Evolutionary conservation across 2,329 filamentous ascomycete genomes (phyloP).

Genomic region (Sporothrix brunneoviolacea): DNA sequence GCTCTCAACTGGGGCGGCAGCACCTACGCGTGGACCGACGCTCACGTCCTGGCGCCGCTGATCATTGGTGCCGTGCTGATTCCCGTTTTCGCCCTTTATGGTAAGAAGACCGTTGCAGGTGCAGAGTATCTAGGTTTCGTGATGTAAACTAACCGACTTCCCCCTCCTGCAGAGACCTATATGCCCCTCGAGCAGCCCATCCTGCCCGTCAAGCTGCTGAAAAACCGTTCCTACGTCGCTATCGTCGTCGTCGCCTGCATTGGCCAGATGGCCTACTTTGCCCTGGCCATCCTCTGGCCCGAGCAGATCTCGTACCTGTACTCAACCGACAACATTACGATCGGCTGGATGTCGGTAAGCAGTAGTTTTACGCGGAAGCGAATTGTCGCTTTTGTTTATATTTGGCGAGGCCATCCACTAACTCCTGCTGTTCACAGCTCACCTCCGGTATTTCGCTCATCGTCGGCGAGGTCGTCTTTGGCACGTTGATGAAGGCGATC

Average conservation of each 20-base stretch:
- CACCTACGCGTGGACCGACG: slow-evolving; percentile 37
- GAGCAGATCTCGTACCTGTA: slow-evolving; percentile 27
- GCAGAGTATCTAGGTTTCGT: no score
- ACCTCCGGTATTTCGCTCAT: slow-evolving; percentile 5
- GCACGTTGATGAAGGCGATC: slow-evolving; percentile 4
- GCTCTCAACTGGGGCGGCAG: slow-evolving; percentile 39
- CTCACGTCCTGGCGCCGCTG: slow-evolving; percentile 25
- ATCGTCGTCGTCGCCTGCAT: slow-evolving; percentile 28
- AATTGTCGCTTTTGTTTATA: no score
- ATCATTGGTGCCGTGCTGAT: slow-evolving; percentile 23
- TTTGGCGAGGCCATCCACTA: no score
- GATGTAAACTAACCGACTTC: no score
- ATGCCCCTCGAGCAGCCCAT: slow-evolving; percentile 27
- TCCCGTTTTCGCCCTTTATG: slow-evolving; percentile 23
- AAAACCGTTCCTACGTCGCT: slow-evolving; percentile 25
- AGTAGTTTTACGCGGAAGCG: no score
- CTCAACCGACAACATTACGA: slow-evolving; percentile 12
- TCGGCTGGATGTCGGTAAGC: slow-evolving; percentile 13
- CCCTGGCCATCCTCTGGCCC: slow-evolving; percentile 32
- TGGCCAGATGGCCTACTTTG: slow-evolving; percentile 33
- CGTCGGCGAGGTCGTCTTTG: slow-evolving; percentile 10
- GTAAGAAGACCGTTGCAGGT: no score
- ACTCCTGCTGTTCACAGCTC: no score
- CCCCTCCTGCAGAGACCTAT: no score
- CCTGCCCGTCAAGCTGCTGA: slow-evolving; percentile 31